Conservation (phyloP, 148 eudicot genomes). For the Polygonum maritimum region DNA sequence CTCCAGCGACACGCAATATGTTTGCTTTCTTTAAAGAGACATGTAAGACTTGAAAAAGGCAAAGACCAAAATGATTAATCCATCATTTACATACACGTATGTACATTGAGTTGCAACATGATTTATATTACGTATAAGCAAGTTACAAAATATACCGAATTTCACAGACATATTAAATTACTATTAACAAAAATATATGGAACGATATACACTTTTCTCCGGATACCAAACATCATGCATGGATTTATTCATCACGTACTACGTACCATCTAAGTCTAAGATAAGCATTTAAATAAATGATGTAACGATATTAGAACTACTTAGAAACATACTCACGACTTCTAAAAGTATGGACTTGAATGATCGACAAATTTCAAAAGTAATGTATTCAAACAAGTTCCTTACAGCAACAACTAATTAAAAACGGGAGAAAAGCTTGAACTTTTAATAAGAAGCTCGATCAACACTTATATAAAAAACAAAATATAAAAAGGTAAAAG, state of each 20-base stretch:
- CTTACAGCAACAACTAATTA: neutral
- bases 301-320: neutral
- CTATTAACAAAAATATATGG: too few species aligned
- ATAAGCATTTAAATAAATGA: too few species aligned
- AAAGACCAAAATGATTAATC: neutral
- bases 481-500: neutral
- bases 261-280: neutral
- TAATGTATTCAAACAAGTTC: neutral
- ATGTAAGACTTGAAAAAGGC: neutral
- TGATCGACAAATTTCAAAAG: neutral
- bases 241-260: too few species aligned
- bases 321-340: neutral
- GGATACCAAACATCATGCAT: too few species aligned
- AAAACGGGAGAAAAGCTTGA: neutral
- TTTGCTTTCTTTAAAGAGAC: neutral
- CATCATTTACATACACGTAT: neutral
- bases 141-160: too few species aligned
- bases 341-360: constrained; percentile 3
- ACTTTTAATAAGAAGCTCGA: neutral
- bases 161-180: too few species aligned
- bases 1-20: neutral
- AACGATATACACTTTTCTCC: too few species aligned
- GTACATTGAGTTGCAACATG: neutral
- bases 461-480: neutral
- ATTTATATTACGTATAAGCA: too few species aligned